These are phyloP conservation scores for Geranium brycei DNA, from an alignment of 345 rosid species.

Conservation along the genomic window DNA sequence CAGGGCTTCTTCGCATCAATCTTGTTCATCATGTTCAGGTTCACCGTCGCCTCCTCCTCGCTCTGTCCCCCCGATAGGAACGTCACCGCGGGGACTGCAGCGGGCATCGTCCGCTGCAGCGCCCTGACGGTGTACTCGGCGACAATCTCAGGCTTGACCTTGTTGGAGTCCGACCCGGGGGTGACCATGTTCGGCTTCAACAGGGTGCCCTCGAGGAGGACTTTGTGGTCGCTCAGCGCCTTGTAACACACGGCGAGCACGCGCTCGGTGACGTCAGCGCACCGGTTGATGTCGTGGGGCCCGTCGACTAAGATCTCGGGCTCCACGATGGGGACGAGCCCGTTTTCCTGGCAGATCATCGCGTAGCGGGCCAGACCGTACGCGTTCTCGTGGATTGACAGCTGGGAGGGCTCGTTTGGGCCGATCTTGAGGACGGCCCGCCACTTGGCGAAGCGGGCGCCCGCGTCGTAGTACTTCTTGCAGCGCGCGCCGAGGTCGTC, in stretches of 20 bases:
- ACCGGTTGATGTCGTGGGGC: slow-evolving; percentile 10
- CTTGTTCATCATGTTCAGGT: slow-evolving; percentile 18
- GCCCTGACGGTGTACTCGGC: slow-evolving; percentile 15
- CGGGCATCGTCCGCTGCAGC: slow-evolving; percentile 15
- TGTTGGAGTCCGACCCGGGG: slow-evolving; percentile 12
- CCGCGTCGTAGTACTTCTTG: slow-evolving; percentile 15
- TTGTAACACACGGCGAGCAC: slow-evolving; percentile 17
- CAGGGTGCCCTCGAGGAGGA: slow-evolving; percentile 17
- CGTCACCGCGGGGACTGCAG: slow-evolving; percentile 14
- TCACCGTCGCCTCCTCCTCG: slow-evolving; percentile 19
- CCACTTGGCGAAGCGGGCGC: slow-evolving; percentile 20
- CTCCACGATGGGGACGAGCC: slow-evolving; percentile 19
- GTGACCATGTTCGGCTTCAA: slow-evolving; percentile 21
- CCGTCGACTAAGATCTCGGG: slow-evolving; percentile 18
- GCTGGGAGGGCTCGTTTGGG: slow-evolving; percentile 10
- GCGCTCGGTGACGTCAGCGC: slow-evolving; percentile 14
- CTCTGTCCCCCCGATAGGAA: slow-evolving; percentile 20
- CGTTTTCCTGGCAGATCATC: slow-evolving; percentile 18
- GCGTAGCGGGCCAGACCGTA: slow-evolving; percentile 14
- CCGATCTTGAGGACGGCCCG: slow-evolving; percentile 18
- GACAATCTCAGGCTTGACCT: slow-evolving; percentile 9
- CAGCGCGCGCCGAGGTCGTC: slow-evolving; percentile 14
- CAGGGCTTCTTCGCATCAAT: slow-evolving; percentile 15
- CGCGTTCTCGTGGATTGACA: slow-evolving; percentile 13
- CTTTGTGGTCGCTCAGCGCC: slow-evolving; percentile 14